phyloP scores from a whole-genome alignment of 306 rosid genomes.

The Trifolium pratense region DNA sequence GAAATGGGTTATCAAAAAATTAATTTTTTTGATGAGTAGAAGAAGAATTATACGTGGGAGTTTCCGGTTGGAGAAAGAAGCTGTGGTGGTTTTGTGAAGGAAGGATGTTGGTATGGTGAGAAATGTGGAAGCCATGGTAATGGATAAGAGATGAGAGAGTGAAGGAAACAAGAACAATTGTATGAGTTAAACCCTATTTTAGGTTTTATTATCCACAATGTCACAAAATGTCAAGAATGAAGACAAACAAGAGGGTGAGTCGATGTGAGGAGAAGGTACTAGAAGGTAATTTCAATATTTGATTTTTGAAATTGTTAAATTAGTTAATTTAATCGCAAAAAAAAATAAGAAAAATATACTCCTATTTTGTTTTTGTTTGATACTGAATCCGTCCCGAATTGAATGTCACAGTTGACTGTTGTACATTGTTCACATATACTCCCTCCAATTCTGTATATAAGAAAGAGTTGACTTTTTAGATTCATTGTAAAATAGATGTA shows the following conservation, averaged over 20 bases:
- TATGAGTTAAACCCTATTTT: not conserved
- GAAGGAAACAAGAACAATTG: not conserved
- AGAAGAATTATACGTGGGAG: slow-evolving; percentile 46
- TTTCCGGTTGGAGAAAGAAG: slow-evolving; percentile 51
- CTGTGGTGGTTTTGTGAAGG: slow-evolving; percentile 45
- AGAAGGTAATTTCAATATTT: no score
- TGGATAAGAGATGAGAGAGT: slow-evolving; percentile 42
- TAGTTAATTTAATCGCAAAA: no score
- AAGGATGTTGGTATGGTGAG: slow-evolving; percentile 61
- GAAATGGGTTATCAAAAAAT: slow-evolving; percentile 17
- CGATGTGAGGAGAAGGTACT: not conserved
- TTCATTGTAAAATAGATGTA: no score
- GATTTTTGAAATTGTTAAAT: no score
- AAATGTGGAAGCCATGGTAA: slow-evolving; percentile 71
- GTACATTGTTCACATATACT: no score
- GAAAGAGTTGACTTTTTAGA: no score
- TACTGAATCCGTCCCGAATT: no score
- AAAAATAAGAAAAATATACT: no score
- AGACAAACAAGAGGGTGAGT: not conserved
- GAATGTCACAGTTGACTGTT: no score
- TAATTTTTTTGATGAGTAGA: not conserved
- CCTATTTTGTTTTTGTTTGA: no score
- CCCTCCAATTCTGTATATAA: no score
- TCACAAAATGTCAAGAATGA: not conserved
- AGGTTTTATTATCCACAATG: not conserved